These are phyloP conservation scores for Chaetothyriales sp. DNA, from an alignment of 2,329 filamentous ascomycete species.

Conservation along the genomic window DNA sequence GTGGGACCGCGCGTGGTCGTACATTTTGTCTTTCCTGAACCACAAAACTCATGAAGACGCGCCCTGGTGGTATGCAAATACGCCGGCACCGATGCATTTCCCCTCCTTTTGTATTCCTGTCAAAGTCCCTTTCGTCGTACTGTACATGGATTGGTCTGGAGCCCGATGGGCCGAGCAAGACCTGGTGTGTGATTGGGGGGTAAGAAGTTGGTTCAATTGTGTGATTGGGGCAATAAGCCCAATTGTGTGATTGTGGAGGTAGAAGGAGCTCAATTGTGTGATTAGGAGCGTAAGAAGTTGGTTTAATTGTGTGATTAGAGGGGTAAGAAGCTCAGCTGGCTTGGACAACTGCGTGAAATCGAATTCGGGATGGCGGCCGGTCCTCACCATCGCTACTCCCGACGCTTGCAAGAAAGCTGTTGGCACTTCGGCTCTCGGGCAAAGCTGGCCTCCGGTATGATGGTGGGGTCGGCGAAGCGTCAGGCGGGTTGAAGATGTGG, in stretches of 20 bases:
- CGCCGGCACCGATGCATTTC: background rate
- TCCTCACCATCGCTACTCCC: constrained; percentile 4
- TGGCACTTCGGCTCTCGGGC: constrained; percentile 20
- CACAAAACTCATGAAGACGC: background rate
- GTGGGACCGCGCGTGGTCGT: background rate
- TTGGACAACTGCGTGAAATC: background rate
- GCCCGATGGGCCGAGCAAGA: constrained; percentile 1
- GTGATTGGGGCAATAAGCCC: too few species aligned
- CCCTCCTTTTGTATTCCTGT: background rate
- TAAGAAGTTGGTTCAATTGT: too few species aligned
- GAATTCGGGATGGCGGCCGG: background rate
- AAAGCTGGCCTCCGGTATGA: constrained; percentile 14
- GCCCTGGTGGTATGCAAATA: background rate
- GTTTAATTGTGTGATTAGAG: background rate
- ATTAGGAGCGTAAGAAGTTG: too few species aligned
- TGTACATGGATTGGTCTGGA: constrained; percentile 10
- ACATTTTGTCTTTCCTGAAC: background rate
- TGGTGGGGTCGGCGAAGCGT: constrained; percentile 20
- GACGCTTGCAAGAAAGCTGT: constrained; percentile 19
- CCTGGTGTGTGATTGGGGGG: too few species aligned
- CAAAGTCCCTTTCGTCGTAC: constrained; percentile 15
- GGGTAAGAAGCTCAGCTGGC: background rate
- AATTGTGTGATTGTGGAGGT: too few species aligned
- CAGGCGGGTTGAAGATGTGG: constrained; percentile 34
- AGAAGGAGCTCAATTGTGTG: too few species aligned